Percentiles rank a stretch among this genome's conserved stretches.
Evolutionary conservation across 2,329 filamentous ascomycete genomes (phyloP).

Genomic region (Penicillium sp.): DNA sequence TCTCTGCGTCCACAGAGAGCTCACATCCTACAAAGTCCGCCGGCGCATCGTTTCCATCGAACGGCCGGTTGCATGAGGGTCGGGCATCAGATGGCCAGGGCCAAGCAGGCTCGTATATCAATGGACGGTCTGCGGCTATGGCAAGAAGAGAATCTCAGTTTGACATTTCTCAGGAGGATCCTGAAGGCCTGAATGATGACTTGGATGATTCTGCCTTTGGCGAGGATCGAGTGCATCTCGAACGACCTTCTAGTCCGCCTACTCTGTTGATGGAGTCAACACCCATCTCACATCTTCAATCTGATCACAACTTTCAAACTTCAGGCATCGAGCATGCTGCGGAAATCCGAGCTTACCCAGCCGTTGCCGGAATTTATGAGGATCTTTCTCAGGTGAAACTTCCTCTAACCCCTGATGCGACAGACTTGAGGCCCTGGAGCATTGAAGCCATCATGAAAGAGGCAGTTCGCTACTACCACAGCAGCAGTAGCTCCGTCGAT

Average conservation of each 20-base stretch:
- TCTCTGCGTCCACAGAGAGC: slow-evolving; percentile 55
- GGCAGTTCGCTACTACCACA: slow-evolving; percentile 38
- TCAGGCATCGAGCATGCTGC: not conserved
- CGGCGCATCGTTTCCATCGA: slow-evolving; percentile 46
- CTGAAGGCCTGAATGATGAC: slow-evolving; percentile 17
- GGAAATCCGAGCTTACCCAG: slow-evolving; percentile 4
- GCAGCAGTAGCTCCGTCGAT: slow-evolving; percentile 33
- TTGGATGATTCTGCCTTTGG: slow-evolving; percentile 25
- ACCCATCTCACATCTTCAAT: slow-evolving; percentile 18
- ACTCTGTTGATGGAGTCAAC: slow-evolving; percentile 35
- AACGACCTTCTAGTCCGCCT: slow-evolving; percentile 40
- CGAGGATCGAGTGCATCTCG: slow-evolving; percentile 35
- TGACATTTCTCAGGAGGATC: slow-evolving; percentile 18
- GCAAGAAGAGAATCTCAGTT: slow-evolving; percentile 16
- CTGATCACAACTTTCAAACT: slow-evolving; percentile 7
- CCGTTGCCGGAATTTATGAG: slow-evolving; percentile 13
- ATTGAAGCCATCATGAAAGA: slow-evolving; percentile 36
- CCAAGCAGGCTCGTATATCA: slow-evolving; percentile 15
- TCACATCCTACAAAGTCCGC: slow-evolving; percentile 51
- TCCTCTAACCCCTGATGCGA: slow-evolving; percentile 30
- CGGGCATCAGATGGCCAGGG: slow-evolving; percentile 13
- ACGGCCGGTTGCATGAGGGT: slow-evolving; percentile 22
- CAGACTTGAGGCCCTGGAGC: slow-evolving; percentile 37
- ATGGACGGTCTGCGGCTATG: slow-evolving; percentile 2
- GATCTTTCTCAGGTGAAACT: slow-evolving; percentile 24